A percentile compares a stretch with the other conserved stretches of the same genome.
Evolutionary conservation across 1,284 basidiomycete genomes (phyloP).

Genomic region (Kwoniella shivajii): DNA sequence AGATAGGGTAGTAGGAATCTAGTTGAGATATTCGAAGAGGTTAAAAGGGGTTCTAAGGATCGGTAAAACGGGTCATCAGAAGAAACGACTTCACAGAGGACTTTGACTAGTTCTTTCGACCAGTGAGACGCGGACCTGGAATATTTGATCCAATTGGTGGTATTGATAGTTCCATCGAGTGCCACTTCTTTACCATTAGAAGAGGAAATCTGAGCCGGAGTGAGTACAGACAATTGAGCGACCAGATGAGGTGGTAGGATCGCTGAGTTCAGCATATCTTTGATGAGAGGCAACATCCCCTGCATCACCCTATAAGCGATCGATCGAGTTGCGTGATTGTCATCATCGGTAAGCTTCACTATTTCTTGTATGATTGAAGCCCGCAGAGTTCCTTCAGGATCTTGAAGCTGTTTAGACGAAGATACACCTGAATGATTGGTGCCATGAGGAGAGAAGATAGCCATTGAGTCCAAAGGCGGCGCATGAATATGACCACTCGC

Average conservation of each 20-base stretch:
- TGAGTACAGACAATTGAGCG: slow-evolving; percentile 7
- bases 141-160: slow-evolving; percentile 21
- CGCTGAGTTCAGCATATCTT: background rate
- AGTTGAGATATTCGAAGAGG: slow-evolving; percentile 63
- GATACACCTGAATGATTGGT: background rate
- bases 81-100: slow-evolving; percentile 66
- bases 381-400: slow-evolving; percentile 10
- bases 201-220: background rate
- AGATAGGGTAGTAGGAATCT: slow-evolving; percentile 71
- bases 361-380: slow-evolving; percentile 20
- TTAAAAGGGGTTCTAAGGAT: slow-evolving; percentile 65
- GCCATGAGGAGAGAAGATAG: slow-evolving; percentile 3
- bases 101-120: slow-evolving; percentile 65
- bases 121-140: slow-evolving; percentile 55
- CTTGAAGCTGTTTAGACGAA: slow-evolving; percentile 1
- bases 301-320: slow-evolving; percentile 28
- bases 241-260: slow-evolving; percentile 3
- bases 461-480: slow-evolving; percentile 55
- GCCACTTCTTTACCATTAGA: background rate
- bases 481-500: slow-evolving; percentile 36
- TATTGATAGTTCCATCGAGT: slow-evolving; percentile 1
- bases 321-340: slow-evolving; percentile 22
- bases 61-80: slow-evolving; percentile 66
- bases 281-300: slow-evolving; percentile 20
- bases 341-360: slow-evolving; percentile 15